Base-by-base conservation (phyloP, 768 basidiomycete genomes). In the Kwoniella newhampshirensis region DNA sequence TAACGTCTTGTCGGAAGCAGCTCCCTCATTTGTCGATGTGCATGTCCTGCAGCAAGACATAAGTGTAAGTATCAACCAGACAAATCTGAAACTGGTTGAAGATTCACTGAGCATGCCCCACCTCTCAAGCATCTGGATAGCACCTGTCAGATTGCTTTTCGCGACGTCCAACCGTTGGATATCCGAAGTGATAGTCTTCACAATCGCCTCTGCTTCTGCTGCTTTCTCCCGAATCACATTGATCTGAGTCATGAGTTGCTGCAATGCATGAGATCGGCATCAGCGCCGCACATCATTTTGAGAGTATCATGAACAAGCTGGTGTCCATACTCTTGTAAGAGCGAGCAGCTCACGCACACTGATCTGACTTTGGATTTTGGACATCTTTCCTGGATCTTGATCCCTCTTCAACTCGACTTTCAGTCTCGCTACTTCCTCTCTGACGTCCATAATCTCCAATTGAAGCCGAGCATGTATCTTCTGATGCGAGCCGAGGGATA, bases 221-320 rank as follows among this genome's bases (percentile, higher is more conserved):
- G 94, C 92, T 73, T 97, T 97, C 77, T 97, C 92, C 41, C 91
- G 84, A 63, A 98, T 96, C 54, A 88, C 87, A 35, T 88, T 92
- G 85, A 97, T 94, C 79, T 98, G 94, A 25, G 87, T 86, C 45
- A 98, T 82, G 15, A 98, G 81, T 70, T 96, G 92, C 93, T 97
- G 70, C 9, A 28, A 18, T 17, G 36, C 25, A n/a, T 6, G 17
- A 20, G 5, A 47, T 7, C 9, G 8, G 8, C 21, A 47, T 62
- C 53, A 62, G 54, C 52, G 39, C 21, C 25, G 11, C 28, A 21
- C 52, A 27, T 28, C 13, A 25, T 6, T 21, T n/a, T 12, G 26
- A 35, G 32, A 27, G 11, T 11, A 37, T 25, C 4, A 42, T 20
- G 2, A 2, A 18, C 15, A 27, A 9, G 35, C 35, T 37, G 35